Evolutionary conservation across 805 yeast genomes (phyloP), one percentile per base, ranked within the genome.

Genomic region (Priceomyces medius): DNA sequence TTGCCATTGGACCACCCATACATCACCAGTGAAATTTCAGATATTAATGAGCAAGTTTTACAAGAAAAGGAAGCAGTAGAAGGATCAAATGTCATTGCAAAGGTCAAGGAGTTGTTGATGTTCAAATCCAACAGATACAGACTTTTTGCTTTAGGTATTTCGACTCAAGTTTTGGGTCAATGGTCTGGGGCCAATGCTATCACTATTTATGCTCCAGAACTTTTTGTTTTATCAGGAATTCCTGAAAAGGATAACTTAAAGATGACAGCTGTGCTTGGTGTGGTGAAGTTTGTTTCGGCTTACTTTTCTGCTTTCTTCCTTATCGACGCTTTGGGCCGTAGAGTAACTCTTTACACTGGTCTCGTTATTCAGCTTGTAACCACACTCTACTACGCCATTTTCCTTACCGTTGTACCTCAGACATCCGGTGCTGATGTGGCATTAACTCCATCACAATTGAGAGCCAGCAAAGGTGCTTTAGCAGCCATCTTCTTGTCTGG

Each of bases 101-200:
- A 53, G 32, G 32, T 53, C 35, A 66, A 58, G 46, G 75, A 70
- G 31, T 54, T 73, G 20, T 41, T 71, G 27, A 20, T 52, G 5
- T 64, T 63, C 27, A 62, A 55, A 40, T 70, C 79, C 4, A 61
- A 74, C 41, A 58, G 74, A 41, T 73, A 73, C 58, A 64, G 82
- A 57, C 63, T 64, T 44, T 63, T 78, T 35, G 48, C 60, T 6
- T 47, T 77, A 28, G 73, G 77, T 33, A 42, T 67, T 26, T 44
- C 56, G 41, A 63, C 72, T 21, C 83, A 77, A 55, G 31, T 77
- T 10, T 61, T 78, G 29, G 75, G 74, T 27, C 82, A 79, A 58
- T 79, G 82, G 82, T 70, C 78, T n/a, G 81, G 81, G 38, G 77
- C 81, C 5, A 73, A 71, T 47, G 71, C 81, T 6, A 61, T 79